Evolutionary conservation across 768 basidiomycete genomes (phyloP), one percentile per base, ranked within the genome.

Genomic region (Rickenella mellea): DNA sequence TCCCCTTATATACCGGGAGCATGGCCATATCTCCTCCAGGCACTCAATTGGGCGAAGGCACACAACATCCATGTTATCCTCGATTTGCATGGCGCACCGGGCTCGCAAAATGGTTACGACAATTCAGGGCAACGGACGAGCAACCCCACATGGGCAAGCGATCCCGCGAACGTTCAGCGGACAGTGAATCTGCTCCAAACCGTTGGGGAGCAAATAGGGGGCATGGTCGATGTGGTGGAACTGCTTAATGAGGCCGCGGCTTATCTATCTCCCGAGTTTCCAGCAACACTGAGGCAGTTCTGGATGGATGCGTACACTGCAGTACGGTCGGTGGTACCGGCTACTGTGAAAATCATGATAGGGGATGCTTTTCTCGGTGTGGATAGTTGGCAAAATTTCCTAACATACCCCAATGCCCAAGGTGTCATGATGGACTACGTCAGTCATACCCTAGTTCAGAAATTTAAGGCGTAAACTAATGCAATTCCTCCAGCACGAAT

Each of bases 81-180:
- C 29, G 88, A 89, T 58, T 66, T 83, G 10, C 86, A 89, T 53
- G 83, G 82, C 21, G 82, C 78, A 4, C 78, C 82, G 0, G 80
- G 76, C 37, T 66, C 64, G 17, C 66, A 67, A 56, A 66, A 68
- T 46, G 81, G 83, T 2, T 84, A 76, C 57, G 83, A 85, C 58
- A 86, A 84, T 58, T 84, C 81, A 6, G 83, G 83, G 1, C 79
- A 79, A 53, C 65, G 73, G 25, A 79, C 74, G 0, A 50, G 55
- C 17, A 63, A 63, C 40, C 75, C 81, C 2, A 56, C 65, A 33
- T 87, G 80, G 79, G 79, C 70, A 1, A 49, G 51, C 24, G 51
- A 61, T 46, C 43, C 60, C 1, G 68, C 63, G 35, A 64, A 73
- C 22, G 63, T 71, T n/a, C 66, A 78, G 35, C 49, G 60, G 52